A percentile compares a stretch with the other conserved stretches of the same genome.
phyloP scores from a whole-genome alignment of 164 flowering plant genomes.

The Malania oleifera region DNA sequence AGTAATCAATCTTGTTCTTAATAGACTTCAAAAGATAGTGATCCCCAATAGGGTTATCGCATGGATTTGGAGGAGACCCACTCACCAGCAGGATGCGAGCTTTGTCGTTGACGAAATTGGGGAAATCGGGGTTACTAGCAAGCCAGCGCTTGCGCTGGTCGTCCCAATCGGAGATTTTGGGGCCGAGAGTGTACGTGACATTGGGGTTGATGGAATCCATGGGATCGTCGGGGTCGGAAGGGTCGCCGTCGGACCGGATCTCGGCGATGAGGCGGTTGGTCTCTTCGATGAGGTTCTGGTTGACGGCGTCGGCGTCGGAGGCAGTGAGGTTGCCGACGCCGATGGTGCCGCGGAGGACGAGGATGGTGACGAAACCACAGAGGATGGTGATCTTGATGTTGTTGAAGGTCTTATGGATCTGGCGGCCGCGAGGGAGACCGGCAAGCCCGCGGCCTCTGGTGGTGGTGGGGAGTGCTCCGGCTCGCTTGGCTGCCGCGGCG shows the following conservation, averaged over 20 bases:
- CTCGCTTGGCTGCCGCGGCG: too few relatives aligned
- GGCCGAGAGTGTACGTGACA: slow-evolving; percentile 61
- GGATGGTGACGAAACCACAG: slow-evolving; percentile 83
- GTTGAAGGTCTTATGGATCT: slow-evolving; percentile 79
- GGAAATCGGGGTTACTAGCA: slow-evolving; percentile 49
- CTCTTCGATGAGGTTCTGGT: slow-evolving; percentile 47
- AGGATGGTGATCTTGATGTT: slow-evolving; percentile 84
- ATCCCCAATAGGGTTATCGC: slow-evolving; percentile 87
- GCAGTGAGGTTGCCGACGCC: slow-evolving; percentile 61
- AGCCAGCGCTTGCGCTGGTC: slow-evolving; percentile 60
- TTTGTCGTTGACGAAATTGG: slow-evolving; percentile 42
- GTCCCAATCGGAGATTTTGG: slow-evolving; percentile 65
- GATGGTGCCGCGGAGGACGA: slow-evolving; percentile 86
- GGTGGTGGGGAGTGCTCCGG: slow-evolving; percentile 26
- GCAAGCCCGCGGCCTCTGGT: slow-evolving; percentile 16
- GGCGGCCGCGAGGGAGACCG: slow-evolving; percentile 46
- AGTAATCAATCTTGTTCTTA: slow-evolving; percentile 92
- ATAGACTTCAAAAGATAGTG: slow-evolving; percentile 69
- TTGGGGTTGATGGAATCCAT: slow-evolving; percentile 34
- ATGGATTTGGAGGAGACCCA: slow-evolving; percentile 81
- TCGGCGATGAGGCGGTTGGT: slow-evolving; percentile 62
- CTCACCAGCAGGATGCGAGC: slow-evolving; percentile 64
- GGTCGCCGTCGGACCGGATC: slow-evolving; percentile 70
- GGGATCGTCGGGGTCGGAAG: slow-evolving; percentile 37
- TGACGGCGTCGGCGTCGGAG: slow-evolving; percentile 37